Percentiles rank a stretch among this genome's conserved stretches.
Evolutionary conservation across 441 rosid genomes (phyloP).

Genomic region (Erodium texanum): DNA sequence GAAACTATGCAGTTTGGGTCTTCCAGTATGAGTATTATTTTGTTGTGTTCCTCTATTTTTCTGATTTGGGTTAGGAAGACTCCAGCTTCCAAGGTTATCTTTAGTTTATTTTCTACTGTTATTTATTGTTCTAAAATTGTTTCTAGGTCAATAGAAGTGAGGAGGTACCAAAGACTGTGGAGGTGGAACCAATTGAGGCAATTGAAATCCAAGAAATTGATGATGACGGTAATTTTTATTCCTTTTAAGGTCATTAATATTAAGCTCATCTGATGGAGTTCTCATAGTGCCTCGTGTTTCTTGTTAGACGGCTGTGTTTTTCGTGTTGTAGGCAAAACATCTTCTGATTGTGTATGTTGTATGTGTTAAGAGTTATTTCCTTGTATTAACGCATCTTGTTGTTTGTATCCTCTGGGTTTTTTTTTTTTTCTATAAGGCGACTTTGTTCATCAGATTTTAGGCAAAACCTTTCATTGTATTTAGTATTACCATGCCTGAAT

Average conservation of each 20-base stretch:
- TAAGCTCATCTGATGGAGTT: not conserved
- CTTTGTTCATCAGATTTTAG: not conserved
- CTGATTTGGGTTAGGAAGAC: not conserved
- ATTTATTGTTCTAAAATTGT: not conserved
- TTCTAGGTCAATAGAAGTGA: constrained; percentile 3
- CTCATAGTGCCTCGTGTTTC: not conserved
- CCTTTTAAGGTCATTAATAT: not conserved
- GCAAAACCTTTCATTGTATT: not conserved
- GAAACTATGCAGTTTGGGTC: not conserved
- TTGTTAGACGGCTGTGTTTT: not conserved
- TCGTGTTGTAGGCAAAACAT: not conserved
- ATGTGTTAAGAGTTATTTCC: not conserved
- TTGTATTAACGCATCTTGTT: not conserved
- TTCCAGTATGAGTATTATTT: not conserved
- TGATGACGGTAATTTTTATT: not conserved
- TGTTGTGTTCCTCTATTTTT: not conserved
- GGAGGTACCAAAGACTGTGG: not conserved
- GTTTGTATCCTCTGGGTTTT: not conserved
- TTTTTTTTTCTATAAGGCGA: not conserved
- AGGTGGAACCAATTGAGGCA: not conserved
- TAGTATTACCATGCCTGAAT: not conserved
- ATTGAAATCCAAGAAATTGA: not conserved
- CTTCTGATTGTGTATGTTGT: not conserved
- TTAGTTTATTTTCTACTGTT: not conserved
- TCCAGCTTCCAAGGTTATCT: not conserved